Base-by-base conservation (phyloP, 2,329 filamentous ascomycete species). In the Botrytis pseudocinerea region DNA sequence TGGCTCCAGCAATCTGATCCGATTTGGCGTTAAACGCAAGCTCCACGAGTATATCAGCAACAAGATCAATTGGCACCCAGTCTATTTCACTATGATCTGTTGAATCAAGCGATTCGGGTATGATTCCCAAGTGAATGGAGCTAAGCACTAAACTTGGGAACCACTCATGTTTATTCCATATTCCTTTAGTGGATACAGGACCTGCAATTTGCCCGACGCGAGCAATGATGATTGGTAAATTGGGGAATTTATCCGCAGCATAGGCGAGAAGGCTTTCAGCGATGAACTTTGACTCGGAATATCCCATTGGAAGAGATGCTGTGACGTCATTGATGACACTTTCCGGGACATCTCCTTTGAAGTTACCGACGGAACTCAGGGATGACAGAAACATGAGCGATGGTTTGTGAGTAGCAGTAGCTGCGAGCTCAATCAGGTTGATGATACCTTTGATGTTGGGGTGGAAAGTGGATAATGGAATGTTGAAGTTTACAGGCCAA, bases 181-280 rank as follows among this genome's bases (percentile, higher is more conserved):
- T n/a, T 1, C 61, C 46, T 0, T 6, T 54, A 2, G 44, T 57
- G 6, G 48, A 32, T 1, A 57, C 66, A 0, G 73, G 59, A 0
- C 85, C 85, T 1, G 80, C 84, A 54, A 87, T 82, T 87, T 87
- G 86, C 0, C 85, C 85, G 0, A 87, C 83, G 0, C 86, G 83
- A 46, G 85, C 81, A 20, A 83, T 77, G 8, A 81, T 81, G 5
- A 87, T 80, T 20, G 81, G 82, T 0, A 81, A 80, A n/a, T n/a
- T 12, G 1, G 38, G 28, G 2, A 61, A 60, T 44, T 77, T 77
- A 0, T 79, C 76, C 0, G 83, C 83, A 10, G 82, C 82, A 25
- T 74, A 57, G 35, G 85, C 83, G 1, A 87, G 79, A 22, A 87
- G 80, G 1, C 83, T 77, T 4, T 79, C 75, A 14, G 78, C 77